These are phyloP conservation scores for Apiotrichum akiyoshidainum DNA, from an alignment of 1,284 basidiomycete genomes.

Conservation along the genomic window DNA sequence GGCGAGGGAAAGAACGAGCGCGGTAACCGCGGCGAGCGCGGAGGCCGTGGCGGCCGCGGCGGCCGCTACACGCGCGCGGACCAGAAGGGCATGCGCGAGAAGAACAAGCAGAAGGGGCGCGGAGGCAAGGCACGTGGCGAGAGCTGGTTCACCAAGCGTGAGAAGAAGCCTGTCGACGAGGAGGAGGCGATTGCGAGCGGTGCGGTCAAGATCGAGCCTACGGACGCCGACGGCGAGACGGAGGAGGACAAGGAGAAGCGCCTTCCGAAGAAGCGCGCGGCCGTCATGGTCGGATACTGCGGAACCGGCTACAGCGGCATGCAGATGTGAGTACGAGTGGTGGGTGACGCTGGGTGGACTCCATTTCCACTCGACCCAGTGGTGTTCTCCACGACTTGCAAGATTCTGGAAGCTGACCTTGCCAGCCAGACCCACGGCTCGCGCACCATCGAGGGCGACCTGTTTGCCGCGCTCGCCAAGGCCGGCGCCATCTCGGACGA, in stretches of 20 bases:
- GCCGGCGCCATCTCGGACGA: constrained; percentile 88
- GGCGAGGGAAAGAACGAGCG: background rate
- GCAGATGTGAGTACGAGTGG: constrained; percentile 73
- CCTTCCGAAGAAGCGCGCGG: constrained; percentile 58
- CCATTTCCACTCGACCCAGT: too few species aligned
- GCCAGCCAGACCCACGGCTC: constrained; percentile 51
- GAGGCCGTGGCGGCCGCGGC: constrained; percentile 5
- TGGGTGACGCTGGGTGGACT: too few species aligned
- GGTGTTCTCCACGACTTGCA: too few species aligned
- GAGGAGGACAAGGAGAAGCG: constrained; percentile 32
- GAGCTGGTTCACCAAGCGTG: constrained; percentile 2
- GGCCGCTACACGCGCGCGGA: constrained; percentile 1
- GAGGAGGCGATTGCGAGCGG: constrained; percentile 12
- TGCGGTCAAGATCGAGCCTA: background rate
- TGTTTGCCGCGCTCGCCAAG: constrained; percentile 84
- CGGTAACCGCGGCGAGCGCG: constrained; percentile 1
- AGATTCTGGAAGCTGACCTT: background rate
- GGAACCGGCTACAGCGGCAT: constrained; percentile 76
- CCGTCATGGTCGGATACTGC: constrained; percentile 56
- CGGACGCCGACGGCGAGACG: constrained; percentile 19
- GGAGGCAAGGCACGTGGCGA: background rate
- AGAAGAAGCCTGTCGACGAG: constrained; percentile 8
- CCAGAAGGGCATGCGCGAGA: constrained; percentile 3
- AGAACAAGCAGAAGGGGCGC: constrained; percentile 14
- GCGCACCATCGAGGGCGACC: constrained; percentile 83